Evolutionary conservation across 352 stramenopile genomes (phyloP).

Genomic region (Globisporangium canariense): DNA sequence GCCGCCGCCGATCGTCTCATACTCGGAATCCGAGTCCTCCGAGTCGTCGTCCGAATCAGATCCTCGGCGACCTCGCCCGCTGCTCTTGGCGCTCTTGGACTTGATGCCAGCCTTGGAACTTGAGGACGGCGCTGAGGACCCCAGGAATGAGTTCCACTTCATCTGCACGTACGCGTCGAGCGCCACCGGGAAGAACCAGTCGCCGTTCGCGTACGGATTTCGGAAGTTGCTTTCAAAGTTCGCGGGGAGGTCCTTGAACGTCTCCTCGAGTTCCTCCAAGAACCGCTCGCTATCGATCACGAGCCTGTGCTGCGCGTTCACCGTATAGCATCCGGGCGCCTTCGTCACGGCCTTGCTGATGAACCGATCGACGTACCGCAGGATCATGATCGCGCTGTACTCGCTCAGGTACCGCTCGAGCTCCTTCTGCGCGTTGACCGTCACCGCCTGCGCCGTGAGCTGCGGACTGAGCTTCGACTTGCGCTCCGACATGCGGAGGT

Average conservation of each 20-base stretch:
- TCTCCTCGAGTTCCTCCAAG: constrained; percentile 57
- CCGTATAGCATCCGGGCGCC: constrained; percentile 64
- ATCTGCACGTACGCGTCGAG: constrained; percentile 74
- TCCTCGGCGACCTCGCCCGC: background rate
- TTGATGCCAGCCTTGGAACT: constrained; percentile 7
- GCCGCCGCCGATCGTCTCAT: constrained; percentile 28
- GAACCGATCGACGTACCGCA: constrained; percentile 79
- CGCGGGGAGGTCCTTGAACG: constrained; percentile 54
- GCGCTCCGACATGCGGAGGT: constrained; percentile 43
- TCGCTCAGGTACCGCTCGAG: constrained; percentile 63
- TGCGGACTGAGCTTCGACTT: constrained; percentile 59
- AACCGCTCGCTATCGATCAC: constrained; percentile 73
- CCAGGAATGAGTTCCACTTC: constrained; percentile 77
- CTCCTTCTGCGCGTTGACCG: constrained; percentile 68
- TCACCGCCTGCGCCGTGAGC: constrained; percentile 59
- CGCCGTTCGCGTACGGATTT: constrained; percentile 24
- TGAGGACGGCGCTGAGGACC: constrained; percentile 14
- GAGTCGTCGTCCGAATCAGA: constrained; percentile 44
- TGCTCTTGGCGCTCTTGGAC: constrained; percentile 6
- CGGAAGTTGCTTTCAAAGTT: constrained; percentile 58
- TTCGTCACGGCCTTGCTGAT: constrained; percentile 72
- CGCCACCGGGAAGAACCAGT: constrained; percentile 56
- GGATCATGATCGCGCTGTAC: constrained; percentile 80
- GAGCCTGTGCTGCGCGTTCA: constrained; percentile 35
- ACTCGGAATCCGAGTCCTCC: constrained; percentile 53